A percentile compares a stretch with the other conserved stretches of the same genome.
These are phyloP conservation scores for Trichoderma koningiopsis DNA, from an alignment of 2,329 filamentous ascomycete genomes.

Conservation along the genomic window DNA sequence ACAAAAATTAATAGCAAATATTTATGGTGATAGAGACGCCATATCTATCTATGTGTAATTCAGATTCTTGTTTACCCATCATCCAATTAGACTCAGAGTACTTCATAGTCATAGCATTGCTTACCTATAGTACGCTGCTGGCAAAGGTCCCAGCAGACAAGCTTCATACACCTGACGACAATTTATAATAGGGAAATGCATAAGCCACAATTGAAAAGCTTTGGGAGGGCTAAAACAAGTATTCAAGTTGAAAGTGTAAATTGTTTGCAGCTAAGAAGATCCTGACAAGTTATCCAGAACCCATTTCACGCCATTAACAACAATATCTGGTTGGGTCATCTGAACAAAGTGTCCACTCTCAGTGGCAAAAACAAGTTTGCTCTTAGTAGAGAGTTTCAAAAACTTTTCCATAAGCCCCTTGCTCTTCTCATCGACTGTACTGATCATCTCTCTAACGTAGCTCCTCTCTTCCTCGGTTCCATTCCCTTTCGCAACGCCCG, in stretches of 20 bases:
- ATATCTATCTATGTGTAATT: no score
- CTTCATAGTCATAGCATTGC: no score
- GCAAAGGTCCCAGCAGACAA: background rate
- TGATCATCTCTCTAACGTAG: background rate
- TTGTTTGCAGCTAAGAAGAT: background rate
- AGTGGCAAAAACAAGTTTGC: background rate
- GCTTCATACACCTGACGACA: background rate
- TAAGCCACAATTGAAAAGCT: no score
- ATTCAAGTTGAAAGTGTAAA: background rate
- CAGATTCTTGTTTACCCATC: no score
- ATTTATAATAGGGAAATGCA: background rate
- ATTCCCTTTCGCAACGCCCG: constrained; percentile 4
- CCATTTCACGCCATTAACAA: background rate
- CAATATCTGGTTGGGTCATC: constrained; percentile 6
- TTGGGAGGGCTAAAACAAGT: no score
- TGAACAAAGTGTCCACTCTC: constrained; percentile 17
- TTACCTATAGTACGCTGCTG: background rate
- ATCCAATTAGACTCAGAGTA: no score
- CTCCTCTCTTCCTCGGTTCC: background rate
- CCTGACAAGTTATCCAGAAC: background rate
- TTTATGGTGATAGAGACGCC: no score
- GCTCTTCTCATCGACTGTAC: background rate
- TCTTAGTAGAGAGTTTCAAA: background rate
- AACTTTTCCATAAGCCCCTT: constrained; percentile 1
- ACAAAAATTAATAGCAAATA: no score